Conservation (phyloP, 2,329 filamentous ascomycete genomes). For the Diaporthe amygdali region DNA sequence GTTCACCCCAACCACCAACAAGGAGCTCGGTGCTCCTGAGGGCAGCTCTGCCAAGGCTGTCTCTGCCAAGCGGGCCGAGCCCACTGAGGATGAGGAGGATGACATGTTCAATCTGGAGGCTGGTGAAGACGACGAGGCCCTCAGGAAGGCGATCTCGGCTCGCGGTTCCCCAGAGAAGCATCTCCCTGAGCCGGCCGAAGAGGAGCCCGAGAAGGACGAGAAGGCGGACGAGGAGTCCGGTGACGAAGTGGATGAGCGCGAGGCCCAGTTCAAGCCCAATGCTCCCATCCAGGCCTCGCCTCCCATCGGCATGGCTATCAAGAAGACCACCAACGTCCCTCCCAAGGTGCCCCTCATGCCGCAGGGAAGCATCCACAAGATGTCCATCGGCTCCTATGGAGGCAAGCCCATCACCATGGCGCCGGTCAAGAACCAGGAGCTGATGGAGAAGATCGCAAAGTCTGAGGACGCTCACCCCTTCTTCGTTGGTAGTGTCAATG, state of each 20-base stretch:
- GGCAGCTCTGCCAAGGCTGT: not conserved
- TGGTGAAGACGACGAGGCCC: conserved; percentile 11
- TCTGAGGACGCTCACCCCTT: conserved; percentile 41
- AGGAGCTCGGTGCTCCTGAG: not conserved
- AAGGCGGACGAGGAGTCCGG: not conserved
- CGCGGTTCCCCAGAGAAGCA: conserved; percentile 13
- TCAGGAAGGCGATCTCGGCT: conserved; percentile 11
- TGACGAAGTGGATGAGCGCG: not conserved
- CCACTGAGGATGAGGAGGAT: not conserved
- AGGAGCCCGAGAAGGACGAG: not conserved
- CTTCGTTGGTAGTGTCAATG: conserved; percentile 48
- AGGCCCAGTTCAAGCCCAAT: not conserved
- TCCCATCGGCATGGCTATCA: conserved; percentile 2
- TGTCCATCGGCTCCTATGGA: conserved; percentile 45
- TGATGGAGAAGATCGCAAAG: conserved; percentile 38
- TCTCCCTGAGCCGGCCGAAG: not conserved
- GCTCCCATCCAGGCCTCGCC: conserved; percentile 11
- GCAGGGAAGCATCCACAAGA: conserved; percentile 22
- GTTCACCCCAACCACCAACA: not conserved
- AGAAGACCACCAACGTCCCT: conserved; percentile 5
- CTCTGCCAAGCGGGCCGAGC: not conserved
- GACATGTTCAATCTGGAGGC: conserved; percentile 7
- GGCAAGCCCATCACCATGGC: conserved; percentile 39
- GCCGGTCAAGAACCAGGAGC: conserved; percentile 18
- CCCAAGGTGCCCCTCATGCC: conserved; percentile 15